phyloP scores from a whole-genome alignment of 805 yeast species.

The Metschnikowia shivogae region DNA sequence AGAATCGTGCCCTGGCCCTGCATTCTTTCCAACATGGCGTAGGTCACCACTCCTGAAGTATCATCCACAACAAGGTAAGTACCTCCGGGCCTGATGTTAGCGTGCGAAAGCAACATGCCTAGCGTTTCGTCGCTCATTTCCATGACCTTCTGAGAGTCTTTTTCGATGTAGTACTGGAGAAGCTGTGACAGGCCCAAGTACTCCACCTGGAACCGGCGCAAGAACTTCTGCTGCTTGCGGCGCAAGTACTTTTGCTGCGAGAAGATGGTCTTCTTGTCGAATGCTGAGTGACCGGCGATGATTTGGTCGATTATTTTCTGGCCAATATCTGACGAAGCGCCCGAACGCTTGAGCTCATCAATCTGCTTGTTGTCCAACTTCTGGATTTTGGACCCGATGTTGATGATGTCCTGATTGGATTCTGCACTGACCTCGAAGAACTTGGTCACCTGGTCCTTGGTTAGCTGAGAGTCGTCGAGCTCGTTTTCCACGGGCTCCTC shows the following conservation, averaged over 20 bases:
- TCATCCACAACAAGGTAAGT: constrained; percentile 85
- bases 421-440: constrained; percentile 48
- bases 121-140: constrained; percentile 84
- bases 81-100: constrained; percentile 86
- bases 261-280: constrained; percentile 81
- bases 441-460: constrained; percentile 34
- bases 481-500: constrained; percentile 16
- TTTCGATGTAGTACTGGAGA: constrained; percentile 69
- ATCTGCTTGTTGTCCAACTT: constrained; percentile 74
- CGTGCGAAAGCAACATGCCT: constrained; percentile 72
- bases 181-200: constrained; percentile 67
- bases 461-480: constrained; percentile 34
- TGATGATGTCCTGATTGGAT: constrained; percentile 60
- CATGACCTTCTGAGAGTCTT: constrained; percentile 65
- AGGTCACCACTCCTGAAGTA: constrained; percentile 86
- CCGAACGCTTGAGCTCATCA: constrained; percentile 71
- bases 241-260: constrained; percentile 90
- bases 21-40: constrained; percentile 88
- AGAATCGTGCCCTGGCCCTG: constrained; percentile 68
- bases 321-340: constrained; percentile 59
- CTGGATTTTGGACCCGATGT: constrained; percentile 70
- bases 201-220: constrained; percentile 79
- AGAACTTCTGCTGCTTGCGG: constrained; percentile 88
- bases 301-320: constrained; percentile 77
- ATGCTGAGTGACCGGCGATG: constrained; percentile 78